Evolutionary conservation across 352 stramenopile genomes (phyloP), one percentile per base, ranked within the genome.

Genomic region (Pythium scleroteichum): DNA sequence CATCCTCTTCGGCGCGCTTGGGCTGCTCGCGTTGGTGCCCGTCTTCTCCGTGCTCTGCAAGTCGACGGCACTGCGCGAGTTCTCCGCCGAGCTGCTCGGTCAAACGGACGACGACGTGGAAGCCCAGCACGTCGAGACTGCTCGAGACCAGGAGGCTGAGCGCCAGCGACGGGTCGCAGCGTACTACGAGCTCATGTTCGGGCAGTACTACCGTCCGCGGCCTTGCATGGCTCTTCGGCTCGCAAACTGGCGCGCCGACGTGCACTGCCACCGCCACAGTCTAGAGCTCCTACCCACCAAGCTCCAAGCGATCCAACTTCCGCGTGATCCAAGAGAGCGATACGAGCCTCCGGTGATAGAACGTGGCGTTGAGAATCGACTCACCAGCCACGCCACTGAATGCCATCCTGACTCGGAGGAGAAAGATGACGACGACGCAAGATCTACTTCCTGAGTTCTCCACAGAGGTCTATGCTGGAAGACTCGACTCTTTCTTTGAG

Each of bases 201-300:
- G 23, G 16, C 44, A 22, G 16, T 50, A 50, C 19, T 50, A 22
- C 10, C 47, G 47, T 17, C 23, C 10, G 9, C 13, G 47, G 0
- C 47, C 47, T 5, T 26, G 22, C 8, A 10, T 23, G 10, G 22
- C 47, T 8, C 27, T 53, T 22, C 24, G 27, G 14, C 47, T 53
- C 20, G 20, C 47, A 14, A 40, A 32, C 26, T 53, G 47, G 47
- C 47, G 47, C 47, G 47, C 27, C 20, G 47, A 53, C 47, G 9
- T 53, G 7, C 47, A 23, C 16, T 20, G 38, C 38, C 38, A 44
- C 14, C 6, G 14, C 13, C 7, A 20, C 13, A 13, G 16, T 13
- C 4, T 6, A 5, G 38, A 44, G 14, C 3, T 44, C 7, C 17
- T 44, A 7, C 38, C 38, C 38, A 44, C 38, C 13, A 44, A 17